Evolutionary conservation across 306 rosid genomes (phyloP).

Genomic region (Castanopsis chinensis): DNA sequence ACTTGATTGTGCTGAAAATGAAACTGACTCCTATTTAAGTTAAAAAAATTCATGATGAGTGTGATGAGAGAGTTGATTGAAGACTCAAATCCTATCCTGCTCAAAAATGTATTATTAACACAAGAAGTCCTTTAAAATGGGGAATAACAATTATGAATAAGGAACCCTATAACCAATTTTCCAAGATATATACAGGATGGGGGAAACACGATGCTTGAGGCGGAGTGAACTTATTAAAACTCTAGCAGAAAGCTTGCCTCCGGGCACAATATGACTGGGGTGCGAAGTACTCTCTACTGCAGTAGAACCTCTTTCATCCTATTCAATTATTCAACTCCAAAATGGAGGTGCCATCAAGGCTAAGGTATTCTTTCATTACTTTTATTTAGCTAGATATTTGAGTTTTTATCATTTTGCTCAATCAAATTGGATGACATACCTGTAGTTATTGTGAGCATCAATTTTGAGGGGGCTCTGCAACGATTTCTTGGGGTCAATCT

Average conservation of each 20-base stretch:
- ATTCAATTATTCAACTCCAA: slow-evolving; percentile 13
- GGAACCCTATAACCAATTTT: background rate
- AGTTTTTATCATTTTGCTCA: background rate
- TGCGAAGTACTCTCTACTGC: slow-evolving; percentile 15
- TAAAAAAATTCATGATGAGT: too few species aligned
- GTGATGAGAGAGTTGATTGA: too few species aligned
- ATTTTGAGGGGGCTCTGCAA: too few species aligned
- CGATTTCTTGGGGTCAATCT: too few species aligned
- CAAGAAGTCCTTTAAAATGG: background rate
- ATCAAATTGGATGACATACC: background rate
- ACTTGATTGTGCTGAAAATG: too few species aligned
- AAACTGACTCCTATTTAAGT: too few species aligned
- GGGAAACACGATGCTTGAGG: slow-evolving; percentile 23
- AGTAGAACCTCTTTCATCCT: slow-evolving; percentile 13
- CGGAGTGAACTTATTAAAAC: slow-evolving; percentile 20
- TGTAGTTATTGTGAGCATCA: background rate
- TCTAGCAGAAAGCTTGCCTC: slow-evolving; percentile 27
- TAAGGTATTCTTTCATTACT: slow-evolving; percentile 5
- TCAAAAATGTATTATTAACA: too few species aligned
- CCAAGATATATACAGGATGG: background rate
- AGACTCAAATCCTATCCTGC: too few species aligned
- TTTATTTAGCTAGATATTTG: background rate
- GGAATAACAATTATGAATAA: too few species aligned
- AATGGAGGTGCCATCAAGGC: slow-evolving; percentile 24
- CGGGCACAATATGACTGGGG: slow-evolving; percentile 19